Base-by-base conservation (phyloP, 2,329 filamentous ascomycete genomes). In the Hymenoscyphus salicellus region DNA sequence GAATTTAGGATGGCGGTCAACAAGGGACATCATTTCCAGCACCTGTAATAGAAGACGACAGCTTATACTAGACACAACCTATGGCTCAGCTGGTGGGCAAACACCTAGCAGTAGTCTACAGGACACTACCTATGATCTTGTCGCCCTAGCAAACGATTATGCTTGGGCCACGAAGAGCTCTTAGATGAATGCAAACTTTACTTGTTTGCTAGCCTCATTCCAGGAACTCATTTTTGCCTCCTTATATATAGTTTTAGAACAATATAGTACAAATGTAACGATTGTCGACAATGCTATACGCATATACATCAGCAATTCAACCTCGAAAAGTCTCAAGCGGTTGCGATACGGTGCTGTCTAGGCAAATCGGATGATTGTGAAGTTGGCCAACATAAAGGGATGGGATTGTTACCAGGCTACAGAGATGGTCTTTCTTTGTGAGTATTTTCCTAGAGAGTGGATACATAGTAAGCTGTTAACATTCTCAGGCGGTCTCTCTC, bases 231-330 rank as follows among this genome's bases (percentile, higher is more conserved):
- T 57, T 57, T 57, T 57, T n/a, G 30, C 55, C 30, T 57, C 23
- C 23, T 57, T 57, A 23, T 57, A 10, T n/a, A 10, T n/a, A 57
- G 55, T 57, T 57, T 32, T 57, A 17, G 23, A 57, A 30, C 55
- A 30, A 17, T 28, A 57, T 32, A 6, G 55, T n/a, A 57, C 30
- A 10, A 7, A 57, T 28, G 55, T 57, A 8, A n/a, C 20, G 2
- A 26, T 26, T n/a, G 30, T 57, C 23, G 23, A 57, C 55, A 30
- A 26, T n/a, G 55, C 55, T 32, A 57, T 57, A 10, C 26, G 55
- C 55, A 57, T 57, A 57, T 57, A 26, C 55, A 57, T 57, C 30
- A 57, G 55, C 55, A n/a, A 57, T 57, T 57, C 23, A 26, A 30
- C 23, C 17, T 17, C 55, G 20, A 17, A n/a, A 10, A 57, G 30